Percentiles rank a stretch among this genome's conserved stretches.
These are phyloP conservation scores for Trifolium fragiferum DNA, from an alignment of 306 rosid genomes.

Conservation along the genomic window DNA sequence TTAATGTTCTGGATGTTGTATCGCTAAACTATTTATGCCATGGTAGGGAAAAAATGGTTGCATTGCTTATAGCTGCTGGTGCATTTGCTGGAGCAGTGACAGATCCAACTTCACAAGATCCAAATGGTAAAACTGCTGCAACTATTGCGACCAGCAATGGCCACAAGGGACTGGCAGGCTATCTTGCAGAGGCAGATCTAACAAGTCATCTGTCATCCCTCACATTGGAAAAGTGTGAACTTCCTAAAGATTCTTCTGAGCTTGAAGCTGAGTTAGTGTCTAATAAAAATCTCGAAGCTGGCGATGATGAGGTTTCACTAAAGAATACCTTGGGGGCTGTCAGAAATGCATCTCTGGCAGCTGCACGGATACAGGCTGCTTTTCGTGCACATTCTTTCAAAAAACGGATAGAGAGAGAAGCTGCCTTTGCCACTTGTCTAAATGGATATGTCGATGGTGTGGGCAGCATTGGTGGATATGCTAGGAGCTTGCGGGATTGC, in stretches of 20 bases:
- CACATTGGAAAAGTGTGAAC: conserved; percentile 72
- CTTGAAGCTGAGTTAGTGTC: conserved; percentile 76
- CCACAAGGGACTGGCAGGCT: conserved; percentile 95
- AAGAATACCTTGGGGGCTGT: conserved; percentile 73
- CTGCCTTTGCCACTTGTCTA: conserved; percentile 30
- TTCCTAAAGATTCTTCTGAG: conserved; percentile 70
- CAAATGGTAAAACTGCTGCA: conserved; percentile 83
- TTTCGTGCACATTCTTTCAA: conserved; percentile 89
- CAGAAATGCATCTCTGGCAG: conserved; percentile 89
- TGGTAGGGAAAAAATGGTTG: conserved; percentile 89
- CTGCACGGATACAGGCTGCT: conserved; percentile 90
- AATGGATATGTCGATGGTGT: conserved; percentile 56
- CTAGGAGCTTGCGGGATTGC: conserved; percentile 15
- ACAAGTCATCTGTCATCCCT: conserved; percentile 91
- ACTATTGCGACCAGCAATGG: conserved; percentile 73
- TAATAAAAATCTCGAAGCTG: conserved; percentile 48
- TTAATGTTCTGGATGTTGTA: conserved; percentile 17
- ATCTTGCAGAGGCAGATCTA: conserved; percentile 83
- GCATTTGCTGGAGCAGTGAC: conserved; percentile 99
- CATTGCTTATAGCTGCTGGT: conserved; percentile 82
- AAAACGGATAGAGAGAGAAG: conserved; percentile 57
- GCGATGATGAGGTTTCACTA: conserved; percentile 68
- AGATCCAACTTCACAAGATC: conserved; percentile 79
- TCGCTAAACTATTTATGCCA: conserved; percentile 39
- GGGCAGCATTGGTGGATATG: conserved; percentile 41